Conservation (phyloP, 1,139 yeast genomes). For the Meyerozyma elateridarum region DNA sequence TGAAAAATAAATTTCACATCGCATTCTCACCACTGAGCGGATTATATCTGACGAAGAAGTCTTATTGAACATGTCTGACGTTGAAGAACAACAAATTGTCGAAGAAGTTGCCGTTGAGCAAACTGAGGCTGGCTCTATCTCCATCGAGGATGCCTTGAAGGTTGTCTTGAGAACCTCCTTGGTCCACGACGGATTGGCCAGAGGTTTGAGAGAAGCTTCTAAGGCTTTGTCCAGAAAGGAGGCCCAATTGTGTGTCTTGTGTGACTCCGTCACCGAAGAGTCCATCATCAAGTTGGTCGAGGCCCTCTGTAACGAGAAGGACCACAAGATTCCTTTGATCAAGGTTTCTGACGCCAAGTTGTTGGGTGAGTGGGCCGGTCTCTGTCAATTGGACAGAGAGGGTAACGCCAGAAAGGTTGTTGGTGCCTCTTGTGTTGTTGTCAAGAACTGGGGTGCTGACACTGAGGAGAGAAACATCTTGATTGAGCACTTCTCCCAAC, state of each 20-base stretch:
- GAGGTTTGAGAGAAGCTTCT: conserved; percentile 99
- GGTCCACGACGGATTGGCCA: conserved; percentile 99
- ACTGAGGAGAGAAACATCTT: conserved; percentile 96
- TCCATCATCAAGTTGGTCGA: conserved; percentile 96
- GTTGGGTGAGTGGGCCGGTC: conserved; percentile 99
- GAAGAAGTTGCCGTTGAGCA: conserved; percentile 84
- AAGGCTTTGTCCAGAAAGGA: conserved; percentile 97
- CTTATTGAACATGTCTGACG: conserved; percentile 73
- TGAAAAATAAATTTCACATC: conserved; percentile 14
- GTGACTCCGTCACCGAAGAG: conserved; percentile 98
- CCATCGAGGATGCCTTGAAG: conserved; percentile 98
- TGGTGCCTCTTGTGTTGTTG: conserved; percentile 99
- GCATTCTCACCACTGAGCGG: conserved; percentile 68
- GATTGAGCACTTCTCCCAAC: conserved; percentile 94
- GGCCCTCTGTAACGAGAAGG: conserved; percentile 98
- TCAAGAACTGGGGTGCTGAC: conserved; percentile 99
- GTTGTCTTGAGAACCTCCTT: conserved; percentile 97
- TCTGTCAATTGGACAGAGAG: conserved; percentile 99
- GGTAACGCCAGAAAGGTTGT: conserved; percentile 99
- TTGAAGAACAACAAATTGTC: conserved; percentile 79
- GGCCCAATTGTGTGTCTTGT: conserved; percentile 96
- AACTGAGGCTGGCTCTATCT: conserved; percentile 80
- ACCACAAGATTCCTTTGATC: conserved; percentile 94
- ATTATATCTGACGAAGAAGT: conserved; percentile 79
- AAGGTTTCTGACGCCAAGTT: conserved; percentile 99